Percentiles rank a stretch among this genome's conserved stretches.
Evolutionary conservation across 495 filamentous ascomycete genomes (phyloP).

Genomic region (Aspergillus hancockii): DNA sequence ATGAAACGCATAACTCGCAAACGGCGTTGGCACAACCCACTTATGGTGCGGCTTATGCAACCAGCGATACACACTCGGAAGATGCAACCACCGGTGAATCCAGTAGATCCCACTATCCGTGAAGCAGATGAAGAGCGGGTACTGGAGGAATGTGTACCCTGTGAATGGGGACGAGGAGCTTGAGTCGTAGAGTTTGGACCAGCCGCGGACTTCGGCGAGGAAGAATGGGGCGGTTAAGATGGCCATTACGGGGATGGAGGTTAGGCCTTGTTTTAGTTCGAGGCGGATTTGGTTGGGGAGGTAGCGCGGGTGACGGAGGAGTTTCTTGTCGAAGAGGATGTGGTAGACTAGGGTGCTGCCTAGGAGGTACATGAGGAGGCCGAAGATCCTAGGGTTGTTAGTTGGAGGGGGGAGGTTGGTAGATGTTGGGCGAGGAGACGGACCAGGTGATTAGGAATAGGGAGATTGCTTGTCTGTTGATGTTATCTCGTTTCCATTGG

Average conservation of each 20-base stretch:
- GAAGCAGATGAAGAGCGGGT: constrained; percentile 85
- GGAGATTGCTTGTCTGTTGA: constrained; percentile 62
- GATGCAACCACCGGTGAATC: constrained; percentile 86
- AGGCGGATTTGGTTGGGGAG: constrained; percentile 84
- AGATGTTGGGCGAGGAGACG: constrained; percentile 14
- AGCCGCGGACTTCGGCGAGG: constrained; percentile 79
- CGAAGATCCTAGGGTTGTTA: neutral
- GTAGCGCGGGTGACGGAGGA: constrained; percentile 85
- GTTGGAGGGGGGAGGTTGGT: neutral
- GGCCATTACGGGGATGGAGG: constrained; percentile 75
- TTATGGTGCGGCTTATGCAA: constrained; percentile 98
- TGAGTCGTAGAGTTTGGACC: constrained; percentile 81
- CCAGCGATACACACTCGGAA: constrained; percentile 74
- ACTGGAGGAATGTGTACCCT: constrained; percentile 78
- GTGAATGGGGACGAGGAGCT: constrained; percentile 64
- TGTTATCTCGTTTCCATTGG: constrained; percentile 64
- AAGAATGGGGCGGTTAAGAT: constrained; percentile 78
- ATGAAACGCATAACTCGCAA: constrained; percentile 89
- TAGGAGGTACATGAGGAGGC: constrained; percentile 58
- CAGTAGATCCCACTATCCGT: constrained; percentile 91
- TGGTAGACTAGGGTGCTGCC: constrained; percentile 75
- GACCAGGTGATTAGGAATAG: constrained; percentile 74
- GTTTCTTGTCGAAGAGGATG: constrained; percentile 86
- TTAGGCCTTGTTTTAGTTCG: constrained; percentile 75
- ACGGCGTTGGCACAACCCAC: constrained; percentile 97